These are phyloP conservation scores for Leptoxyphium fumago DNA, from an alignment of 2,329 filamentous ascomycete species.

Conservation along the genomic window DNA sequence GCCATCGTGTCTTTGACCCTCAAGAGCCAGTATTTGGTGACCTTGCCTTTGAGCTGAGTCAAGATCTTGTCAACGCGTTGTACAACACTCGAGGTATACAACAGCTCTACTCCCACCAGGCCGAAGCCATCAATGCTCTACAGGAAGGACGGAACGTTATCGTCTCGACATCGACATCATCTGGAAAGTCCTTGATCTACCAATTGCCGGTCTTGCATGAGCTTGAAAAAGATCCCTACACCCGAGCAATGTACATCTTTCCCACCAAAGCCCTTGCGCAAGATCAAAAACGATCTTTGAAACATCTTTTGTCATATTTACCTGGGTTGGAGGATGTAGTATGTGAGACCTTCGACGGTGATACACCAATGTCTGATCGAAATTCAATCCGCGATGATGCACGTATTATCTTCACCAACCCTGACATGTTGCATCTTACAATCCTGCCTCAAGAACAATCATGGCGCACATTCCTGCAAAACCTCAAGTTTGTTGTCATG, in stretches of 20 bases:
- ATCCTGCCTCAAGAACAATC: slow-evolving; percentile 82
- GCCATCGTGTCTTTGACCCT: slow-evolving; percentile 78
- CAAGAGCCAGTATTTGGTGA: slow-evolving; percentile 72
- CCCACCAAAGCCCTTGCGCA: slow-evolving; percentile 94
- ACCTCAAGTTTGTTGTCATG: slow-evolving; percentile 76
- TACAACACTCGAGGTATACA: slow-evolving; percentile 86
- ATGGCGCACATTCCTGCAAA: slow-evolving; percentile 80
- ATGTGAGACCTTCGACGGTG: slow-evolving; percentile 91
- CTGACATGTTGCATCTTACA: slow-evolving; percentile 92
- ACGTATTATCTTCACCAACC: slow-evolving; percentile 91
- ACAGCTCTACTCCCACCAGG: slow-evolving; percentile 78
- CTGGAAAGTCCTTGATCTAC: slow-evolving; percentile 95
- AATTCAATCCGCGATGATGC: slow-evolving; percentile 75
- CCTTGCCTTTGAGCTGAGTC: slow-evolving; percentile 72
- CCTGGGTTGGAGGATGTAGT: slow-evolving; percentile 57
- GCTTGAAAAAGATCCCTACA: slow-evolving; percentile 60
- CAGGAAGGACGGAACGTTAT: slow-evolving; percentile 75
- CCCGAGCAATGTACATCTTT: slow-evolving; percentile 92
- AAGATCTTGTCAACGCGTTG: slow-evolving; percentile 84
- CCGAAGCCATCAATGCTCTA: slow-evolving; percentile 81
- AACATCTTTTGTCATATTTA: slow-evolving; percentile 72
- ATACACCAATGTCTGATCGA: slow-evolving; percentile 70
- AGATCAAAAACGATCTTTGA: slow-evolving; percentile 79
- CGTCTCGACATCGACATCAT: slow-evolving; percentile 87
- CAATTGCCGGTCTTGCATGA: slow-evolving; percentile 84